Base-by-base conservation (phyloP, 768 basidiomycete species). In the Neoboletus brunneissimus region DNA sequence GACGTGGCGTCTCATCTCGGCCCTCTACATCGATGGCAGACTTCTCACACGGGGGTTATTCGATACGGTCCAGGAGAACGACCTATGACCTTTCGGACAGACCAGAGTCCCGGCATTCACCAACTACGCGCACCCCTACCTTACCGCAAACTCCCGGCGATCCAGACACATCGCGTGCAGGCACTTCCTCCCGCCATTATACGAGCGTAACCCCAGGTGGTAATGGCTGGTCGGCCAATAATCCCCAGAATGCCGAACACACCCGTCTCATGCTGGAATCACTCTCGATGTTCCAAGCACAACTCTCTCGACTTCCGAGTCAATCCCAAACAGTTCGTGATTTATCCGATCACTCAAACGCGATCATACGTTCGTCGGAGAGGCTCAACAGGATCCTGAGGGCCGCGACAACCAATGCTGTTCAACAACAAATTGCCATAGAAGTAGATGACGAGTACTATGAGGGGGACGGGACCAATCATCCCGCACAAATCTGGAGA, bases 351-450 rank as follows among this genome's bases (percentile, higher is more conserved):
- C 81, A 76, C 48, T 88, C 91, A 2, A 81, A 85, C 64, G 76
- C 75, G 16, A 78, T 91, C 31, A 87, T 88, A 13, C 76, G 78
- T 48, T 77, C 83, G 31, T 81, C 88, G n/a, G 86, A 88, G 57
- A 77, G 79, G 58, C 72, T 94, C 53, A 88, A 89, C 62, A 78
- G 64, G 50, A 73, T 88, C 60, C 69, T 92, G 62, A 76, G 84
- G 45, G 65, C 70, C 1, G 83, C 80, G 3, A 85, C 83, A 15
- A 73, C 77, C 53, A 72, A 77, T 41, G 86, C 91, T 1, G 69
- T 91, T 49, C 87, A 90, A 59, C 78, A 81, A 52, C 88, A 91
- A 70, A 86, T 94, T 47, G 82, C 87, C 38, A 82, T 86, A 0
- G 91, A 93, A 67, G 84, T 92, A 2, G 81, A 81, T 11, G 81